Percentiles rank a stretch among this genome's conserved stretches.
Evolutionary conservation across 2,329 filamentous ascomycete genomes (phyloP).

Genomic region (Aureobasidium sp.): DNA sequence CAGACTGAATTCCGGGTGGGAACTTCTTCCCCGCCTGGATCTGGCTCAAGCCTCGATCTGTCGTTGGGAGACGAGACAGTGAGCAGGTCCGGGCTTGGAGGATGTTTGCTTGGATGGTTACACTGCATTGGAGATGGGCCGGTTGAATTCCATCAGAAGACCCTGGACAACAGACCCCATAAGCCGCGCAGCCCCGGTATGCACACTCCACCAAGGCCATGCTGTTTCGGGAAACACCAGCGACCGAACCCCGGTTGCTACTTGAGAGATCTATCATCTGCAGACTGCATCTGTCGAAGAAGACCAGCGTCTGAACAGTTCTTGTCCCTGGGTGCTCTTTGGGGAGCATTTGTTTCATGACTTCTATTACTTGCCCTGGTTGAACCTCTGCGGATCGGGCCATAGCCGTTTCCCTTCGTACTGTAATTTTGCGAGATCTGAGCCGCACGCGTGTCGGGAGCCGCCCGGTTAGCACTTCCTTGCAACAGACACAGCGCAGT

Average conservation of each 20-base stretch:
- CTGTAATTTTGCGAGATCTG: neutral
- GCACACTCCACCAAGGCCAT: neutral
- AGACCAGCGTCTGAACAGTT: neutral
- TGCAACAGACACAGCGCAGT: neutral
- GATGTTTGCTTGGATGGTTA: neutral
- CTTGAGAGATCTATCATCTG: neutral
- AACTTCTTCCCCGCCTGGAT: slow-evolving; percentile 1
- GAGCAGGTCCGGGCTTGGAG: neutral
- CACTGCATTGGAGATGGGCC: neutral
- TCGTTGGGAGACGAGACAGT: neutral
- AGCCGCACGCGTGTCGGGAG: neutral
- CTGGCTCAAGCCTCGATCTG: slow-evolving; percentile 4
- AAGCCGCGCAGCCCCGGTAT: slow-evolving; percentile 1
- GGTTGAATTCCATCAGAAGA: neutral
- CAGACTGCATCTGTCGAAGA: neutral
- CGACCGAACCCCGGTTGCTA: neutral
- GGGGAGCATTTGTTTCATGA: neutral
- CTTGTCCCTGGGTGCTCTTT: neutral
- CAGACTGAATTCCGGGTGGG: neutral
- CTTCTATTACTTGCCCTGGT: neutral
- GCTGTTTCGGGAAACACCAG: neutral
- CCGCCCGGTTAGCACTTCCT: neutral
- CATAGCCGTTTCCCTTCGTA: neutral
- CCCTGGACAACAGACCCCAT: neutral
- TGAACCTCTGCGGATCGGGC: slow-evolving; percentile 3